These are phyloP conservation scores for Boletales sp. DNA, from an alignment of 768 basidiomycete genomes.

Conservation along the genomic window DNA sequence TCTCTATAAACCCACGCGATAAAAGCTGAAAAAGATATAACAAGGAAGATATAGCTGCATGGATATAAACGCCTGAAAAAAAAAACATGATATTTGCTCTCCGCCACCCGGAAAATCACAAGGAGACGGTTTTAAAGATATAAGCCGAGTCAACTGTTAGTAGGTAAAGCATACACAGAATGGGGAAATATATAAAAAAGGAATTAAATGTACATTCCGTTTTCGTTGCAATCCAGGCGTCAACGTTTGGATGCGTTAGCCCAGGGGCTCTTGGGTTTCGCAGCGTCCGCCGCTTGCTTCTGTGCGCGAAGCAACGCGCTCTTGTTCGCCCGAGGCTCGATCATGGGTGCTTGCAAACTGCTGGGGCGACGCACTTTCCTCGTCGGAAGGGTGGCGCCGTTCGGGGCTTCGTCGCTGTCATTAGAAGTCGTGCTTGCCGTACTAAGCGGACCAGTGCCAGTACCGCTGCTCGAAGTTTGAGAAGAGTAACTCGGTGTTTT, in stretches of 20 bases:
- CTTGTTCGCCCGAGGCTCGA: constrained; percentile 68
- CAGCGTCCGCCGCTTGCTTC: constrained; percentile 47
- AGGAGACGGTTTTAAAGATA: constrained; percentile 13
- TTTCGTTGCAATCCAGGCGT: not conserved
- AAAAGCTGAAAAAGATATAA: constrained; percentile 5
- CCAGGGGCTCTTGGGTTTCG: constrained; percentile 32
- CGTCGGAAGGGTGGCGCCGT: constrained; percentile 21
- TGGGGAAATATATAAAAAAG: not conserved
- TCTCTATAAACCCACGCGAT: not conserved
- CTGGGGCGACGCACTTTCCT: constrained; percentile 47
- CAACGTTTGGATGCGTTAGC: constrained; percentile 29
- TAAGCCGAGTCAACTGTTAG: constrained; percentile 5
- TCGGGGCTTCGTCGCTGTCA: constrained; percentile 20
- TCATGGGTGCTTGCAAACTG: constrained; percentile 56
- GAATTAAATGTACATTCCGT: not conserved
- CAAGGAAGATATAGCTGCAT: constrained; percentile 13
- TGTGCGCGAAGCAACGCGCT: constrained; percentile 69
- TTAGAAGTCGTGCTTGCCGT: constrained; percentile 24
- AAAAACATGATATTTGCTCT: constrained; percentile 2
- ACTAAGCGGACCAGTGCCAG: constrained; percentile 25
- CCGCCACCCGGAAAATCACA: constrained; percentile 17
- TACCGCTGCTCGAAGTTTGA: constrained; percentile 25
- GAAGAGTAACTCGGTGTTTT: constrained; percentile 22
- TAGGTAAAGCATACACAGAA: constrained; percentile 20
- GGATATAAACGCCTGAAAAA: constrained; percentile 10